Evolutionary conservation across 106 monocot species (phyloP), one percentile per base, ranked within the genome.

Genomic region (Gastrodia elata): DNA sequence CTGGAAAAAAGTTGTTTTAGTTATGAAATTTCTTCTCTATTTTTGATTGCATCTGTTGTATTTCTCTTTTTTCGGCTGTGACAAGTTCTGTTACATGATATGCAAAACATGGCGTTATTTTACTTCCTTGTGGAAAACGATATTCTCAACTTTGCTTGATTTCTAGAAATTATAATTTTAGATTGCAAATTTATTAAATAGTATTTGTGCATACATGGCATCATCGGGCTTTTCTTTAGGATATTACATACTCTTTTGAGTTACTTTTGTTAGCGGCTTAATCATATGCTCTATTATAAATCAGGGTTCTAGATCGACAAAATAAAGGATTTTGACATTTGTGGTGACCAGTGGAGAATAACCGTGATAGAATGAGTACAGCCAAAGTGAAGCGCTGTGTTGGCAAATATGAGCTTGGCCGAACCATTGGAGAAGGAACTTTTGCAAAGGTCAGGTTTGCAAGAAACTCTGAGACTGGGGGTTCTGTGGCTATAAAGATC

Each of bases 371-470:
- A 75, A 91, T 91, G 94, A 88, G 77, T 79, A 39, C 73, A 43
- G 68, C 72, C 64, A 89, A 79, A 67, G 85, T 89, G 72, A 95
- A 86, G 67, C 87, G 89, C 16, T 77, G 70, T 56, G 85, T 95
- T n/a, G 92, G 92, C 24, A 89, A 89, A 43, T 95, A 92, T 77
- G 92, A 95, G 68, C 91, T 95, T 16, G 95, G 95, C 14, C 77
- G 89, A 43, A 95, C 94, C 52, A 89, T 95, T 67, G 94, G 94
- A 1, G 94, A 95, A 78, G 94, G 94, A 64, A 87, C 91, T 32
- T 95, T 95, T 78, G 94, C 91, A 70, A 95, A 95, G 76, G 94
- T 95, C 32, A 89, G 76, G 73, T 95, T 95, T 76, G 94, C 94
- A 28, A 91, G 77, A 71, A 89, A 95, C 77, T 56, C 74, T 7